Base-by-base conservation (phyloP, 2,329 filamentous ascomycete species). In the Sclerotinia subarctica region DNA sequence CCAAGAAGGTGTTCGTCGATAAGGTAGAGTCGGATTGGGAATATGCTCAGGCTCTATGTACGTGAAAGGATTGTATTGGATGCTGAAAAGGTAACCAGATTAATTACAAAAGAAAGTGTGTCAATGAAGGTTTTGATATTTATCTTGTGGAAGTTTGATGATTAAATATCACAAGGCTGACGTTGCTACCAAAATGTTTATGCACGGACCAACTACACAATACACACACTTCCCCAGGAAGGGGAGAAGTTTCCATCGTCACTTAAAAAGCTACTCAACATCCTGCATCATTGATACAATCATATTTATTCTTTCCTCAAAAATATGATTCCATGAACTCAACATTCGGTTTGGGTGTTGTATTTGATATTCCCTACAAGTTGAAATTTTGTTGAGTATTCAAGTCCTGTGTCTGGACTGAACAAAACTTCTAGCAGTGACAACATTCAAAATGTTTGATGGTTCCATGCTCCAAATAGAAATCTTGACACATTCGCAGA, bases 161-260 rank as follows among this genome's bases (percentile, higher is more conserved):
- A 49, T 49, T 62, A 62, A 62, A 62, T 62, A 62, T 62, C 44
- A 49, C 58, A 62, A 62, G 58, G 58, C 58, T 62, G 58, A 62
- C 24, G 58, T 49, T 62, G 42, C 13, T 32, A 15, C 46, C 46
- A 62, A 62, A 49, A 62, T 49, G 32, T n/a, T n/a, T 51, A 13
- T 62, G 58, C 58, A 62, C 44, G 58, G 58, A 32, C 58, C 58
- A 49, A 46, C 42, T 32, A n/a, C 21, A 58, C 38, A 46, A 26
- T 32, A n/a, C 21, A 58, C 38, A 42, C 19, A 44, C 35, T 58
- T 58, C 38, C 35, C 35, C 35, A 58, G 35, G 38, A 58, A 58
- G 15, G n/a, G 19, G 46, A 10, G 21, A 57, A 57, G 54, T 42
- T 42, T 38, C 32, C 35, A 17, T 58, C 26, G 42, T 7, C 35